A percentile compares a stretch with the other conserved stretches of the same genome.
Evolutionary conservation across 306 rosid species (phyloP).

Genomic region (Cucumis sativus): Cucumber_9930_V3 NC_026660.2:11882001-11882500

Average conservation of each 20-base stretch:
- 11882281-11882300: background rate
- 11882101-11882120: background rate
- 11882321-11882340: background rate
- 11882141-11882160: background rate
- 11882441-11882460: background rate
- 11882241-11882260: background rate
- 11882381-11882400: background rate
- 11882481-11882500: background rate
- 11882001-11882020: constrained; percentile 97
- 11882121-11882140: background rate
- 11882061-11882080: background rate
- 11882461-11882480: background rate
- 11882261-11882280: background rate
- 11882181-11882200: background rate
- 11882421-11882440: background rate
- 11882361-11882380: background rate
- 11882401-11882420: background rate
- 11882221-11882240: background rate
- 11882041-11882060: constrained; percentile 85
- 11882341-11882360: background rate
- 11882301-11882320: background rate
- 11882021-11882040: constrained; percentile 88
- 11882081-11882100: background rate
- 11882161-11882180: background rate
- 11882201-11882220: background rate